A percentile compares a stretch with the other conserved stretches of the same genome.
phyloP scores from a whole-genome alignment of 192 early-diverging fungal genomes.

The Cladochytrium replicatum region DNA sequence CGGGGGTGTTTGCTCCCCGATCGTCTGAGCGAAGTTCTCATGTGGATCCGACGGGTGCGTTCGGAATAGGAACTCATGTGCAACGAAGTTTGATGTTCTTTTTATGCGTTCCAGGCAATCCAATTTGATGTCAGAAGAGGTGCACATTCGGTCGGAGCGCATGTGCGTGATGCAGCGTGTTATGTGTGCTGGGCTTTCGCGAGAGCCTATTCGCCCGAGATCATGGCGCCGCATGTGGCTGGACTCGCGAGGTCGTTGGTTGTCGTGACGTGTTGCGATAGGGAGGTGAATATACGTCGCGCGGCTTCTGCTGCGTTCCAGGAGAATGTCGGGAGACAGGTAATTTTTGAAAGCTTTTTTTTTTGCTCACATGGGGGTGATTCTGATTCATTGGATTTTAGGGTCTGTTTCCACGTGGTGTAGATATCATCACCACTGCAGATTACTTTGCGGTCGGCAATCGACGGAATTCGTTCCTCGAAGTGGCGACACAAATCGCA shows the following conservation, averaged over 20 bases:
- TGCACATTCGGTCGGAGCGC: slow-evolving; percentile 80
- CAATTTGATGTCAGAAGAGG: slow-evolving; percentile 84
- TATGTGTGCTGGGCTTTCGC: slow-evolving; percentile 99
- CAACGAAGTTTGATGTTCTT: neutral
- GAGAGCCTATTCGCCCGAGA: slow-evolving; percentile 66
- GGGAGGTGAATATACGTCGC: slow-evolving; percentile 85
- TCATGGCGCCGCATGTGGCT: slow-evolving; percentile 53
- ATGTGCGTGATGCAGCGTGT: slow-evolving; percentile 92
- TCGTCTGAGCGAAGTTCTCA: slow-evolving; percentile 56
- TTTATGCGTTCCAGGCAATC: slow-evolving; percentile 41
- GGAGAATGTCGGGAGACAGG: slow-evolving; percentile 83
- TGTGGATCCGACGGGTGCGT: slow-evolving; percentile 63
- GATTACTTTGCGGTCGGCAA: slow-evolving; percentile 93
- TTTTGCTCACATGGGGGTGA: slow-evolving; percentile 1
- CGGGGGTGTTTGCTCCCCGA: slow-evolving; percentile 73
- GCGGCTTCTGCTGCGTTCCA: slow-evolving; percentile 95
- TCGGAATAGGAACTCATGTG: neutral
- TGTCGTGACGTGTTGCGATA: slow-evolving; percentile 75
- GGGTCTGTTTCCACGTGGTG: slow-evolving; percentile 87
- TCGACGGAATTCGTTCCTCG: slow-evolving; percentile 60
- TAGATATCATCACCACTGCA: slow-evolving; percentile 78
- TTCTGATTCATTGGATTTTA: slow-evolving; percentile 12
- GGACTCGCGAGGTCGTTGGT: slow-evolving; percentile 67
- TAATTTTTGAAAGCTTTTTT: neutral
- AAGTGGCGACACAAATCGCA: slow-evolving; percentile 63